Evolutionary conservation across 352 stramenopile genomes (phyloP).

Genomic region (Phytophthora melonis): DNA sequence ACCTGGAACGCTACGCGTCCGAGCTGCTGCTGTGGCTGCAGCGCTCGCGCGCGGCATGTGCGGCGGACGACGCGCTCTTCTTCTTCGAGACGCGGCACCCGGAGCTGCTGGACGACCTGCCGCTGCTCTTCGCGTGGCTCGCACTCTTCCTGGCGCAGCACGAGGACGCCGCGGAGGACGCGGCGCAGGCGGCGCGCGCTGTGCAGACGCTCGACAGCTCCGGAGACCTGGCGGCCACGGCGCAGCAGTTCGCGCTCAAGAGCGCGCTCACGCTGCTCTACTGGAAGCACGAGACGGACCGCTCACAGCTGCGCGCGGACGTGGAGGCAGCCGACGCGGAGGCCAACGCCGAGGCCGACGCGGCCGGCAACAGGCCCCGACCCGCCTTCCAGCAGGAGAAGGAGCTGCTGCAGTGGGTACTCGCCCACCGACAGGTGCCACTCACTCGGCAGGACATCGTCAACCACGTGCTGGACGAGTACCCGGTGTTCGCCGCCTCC

Average conservation of each 20-base stretch:
- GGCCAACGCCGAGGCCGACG: background rate
- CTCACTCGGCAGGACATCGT: constrained; percentile 77
- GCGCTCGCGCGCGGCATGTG: constrained; percentile 34
- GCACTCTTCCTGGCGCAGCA: constrained; percentile 59
- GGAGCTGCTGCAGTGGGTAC: constrained; percentile 66
- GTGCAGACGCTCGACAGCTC: constrained; percentile 34
- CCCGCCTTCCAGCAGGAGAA: constrained; percentile 39
- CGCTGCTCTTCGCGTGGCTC: constrained; percentile 70
- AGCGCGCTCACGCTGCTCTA: constrained; percentile 69
- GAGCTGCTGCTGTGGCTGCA: constrained; percentile 69
- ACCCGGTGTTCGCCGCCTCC: constrained; percentile 65
- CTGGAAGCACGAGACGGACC: constrained; percentile 60
- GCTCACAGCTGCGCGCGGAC: constrained; percentile 24
- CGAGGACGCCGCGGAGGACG: constrained; percentile 19
- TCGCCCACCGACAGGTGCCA: constrained; percentile 46
- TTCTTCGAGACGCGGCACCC: constrained; percentile 73
- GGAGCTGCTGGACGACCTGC: constrained; percentile 58
- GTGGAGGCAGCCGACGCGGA: background rate
- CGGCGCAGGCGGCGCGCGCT: constrained; percentile 25
- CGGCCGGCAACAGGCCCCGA: constrained; percentile 6
- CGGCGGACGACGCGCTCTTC: constrained; percentile 68
- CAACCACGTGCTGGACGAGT: constrained; percentile 57
- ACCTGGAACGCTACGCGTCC: constrained; percentile 56
- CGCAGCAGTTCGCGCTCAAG: constrained; percentile 61
- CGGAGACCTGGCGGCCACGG: constrained; percentile 43